phyloP scores from a whole-genome alignment of 257 asterid genomes.

The Striga asiatica region DNA sequence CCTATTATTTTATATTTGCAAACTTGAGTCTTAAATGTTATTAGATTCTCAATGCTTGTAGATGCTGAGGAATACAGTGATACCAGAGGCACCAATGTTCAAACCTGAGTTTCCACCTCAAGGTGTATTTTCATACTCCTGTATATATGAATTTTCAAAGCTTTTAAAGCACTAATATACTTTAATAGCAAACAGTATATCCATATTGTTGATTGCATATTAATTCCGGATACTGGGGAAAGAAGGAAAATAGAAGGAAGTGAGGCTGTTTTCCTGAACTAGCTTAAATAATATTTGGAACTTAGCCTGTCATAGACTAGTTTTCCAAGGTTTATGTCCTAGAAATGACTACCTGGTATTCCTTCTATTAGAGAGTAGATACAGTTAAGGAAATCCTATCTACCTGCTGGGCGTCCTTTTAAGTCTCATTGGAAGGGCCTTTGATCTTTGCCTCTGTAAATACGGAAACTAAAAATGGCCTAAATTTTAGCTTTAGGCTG shows the following conservation, averaged over 20 bases:
- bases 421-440: no score
- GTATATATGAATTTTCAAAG: not conserved
- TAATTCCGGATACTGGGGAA: not conserved
- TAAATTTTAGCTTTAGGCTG: constrained; percentile 9
- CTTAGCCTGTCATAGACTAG: not conserved
- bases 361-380: not conserved
- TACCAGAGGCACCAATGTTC: constrained; percentile 91
- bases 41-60: constrained; percentile 24
- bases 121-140: constrained; percentile 35
- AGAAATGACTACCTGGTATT: no score
- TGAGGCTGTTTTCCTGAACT: not conserved
- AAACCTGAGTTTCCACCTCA: constrained; percentile 91
- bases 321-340: not conserved
- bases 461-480: not conserved
- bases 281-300: not conserved
- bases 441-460: not conserved
- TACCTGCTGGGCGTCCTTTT: no score
- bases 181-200: not conserved
- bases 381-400: no score
- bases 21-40: not conserved
- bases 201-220: not conserved
- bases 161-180: not conserved
- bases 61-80: constrained; percentile 76
- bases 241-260: not conserved
- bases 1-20: no score